These are phyloP conservation scores for Skeletonema potamos DNA, from an alignment of 108 stramenopile species.

Conservation along the genomic window DNA sequence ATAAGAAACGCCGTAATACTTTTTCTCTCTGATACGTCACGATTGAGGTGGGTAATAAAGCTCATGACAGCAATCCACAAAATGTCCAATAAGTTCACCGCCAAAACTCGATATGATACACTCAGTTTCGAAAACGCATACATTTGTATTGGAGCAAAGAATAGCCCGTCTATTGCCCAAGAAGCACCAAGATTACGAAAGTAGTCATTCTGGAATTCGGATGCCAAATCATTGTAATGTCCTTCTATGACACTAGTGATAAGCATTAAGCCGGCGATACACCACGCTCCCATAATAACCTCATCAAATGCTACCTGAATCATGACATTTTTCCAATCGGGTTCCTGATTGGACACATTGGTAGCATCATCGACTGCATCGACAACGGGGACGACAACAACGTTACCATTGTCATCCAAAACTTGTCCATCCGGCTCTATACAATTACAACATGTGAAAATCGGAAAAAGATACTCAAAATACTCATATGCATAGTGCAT, in stretches of 20 bases:
- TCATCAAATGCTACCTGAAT: constrained; percentile 33
- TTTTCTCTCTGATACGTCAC: background rate
- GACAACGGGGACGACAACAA: background rate
- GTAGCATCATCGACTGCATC: too few relatives aligned
- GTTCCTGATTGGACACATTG: too few relatives aligned
- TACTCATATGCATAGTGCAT: constrained; percentile 19
- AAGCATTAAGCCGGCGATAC: constrained; percentile 26
- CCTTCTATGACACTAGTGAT: constrained; percentile 31
- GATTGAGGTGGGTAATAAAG: constrained; percentile 26
- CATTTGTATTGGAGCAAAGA: constrained; percentile 23
- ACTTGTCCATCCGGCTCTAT: constrained; percentile 1
- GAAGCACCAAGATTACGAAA: constrained; percentile 14
- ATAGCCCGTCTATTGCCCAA: constrained; percentile 11
- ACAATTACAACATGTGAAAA: background rate
- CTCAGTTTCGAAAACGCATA: constrained; percentile 20
- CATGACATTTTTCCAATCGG: constrained; percentile 13
- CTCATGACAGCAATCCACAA: constrained; percentile 26
- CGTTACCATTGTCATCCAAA: background rate
- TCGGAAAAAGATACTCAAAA: constrained; percentile 14
- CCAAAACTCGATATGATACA: constrained; percentile 16
- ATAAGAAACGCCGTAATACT: background rate
- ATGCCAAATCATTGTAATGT: constrained; percentile 7
- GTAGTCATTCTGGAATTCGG: constrained; percentile 26
- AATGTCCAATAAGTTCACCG: constrained; percentile 20
- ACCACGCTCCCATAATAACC: constrained; percentile 23